phyloP scores from a whole-genome alignment of 352 stramenopile genomes.

The Pythium chondricola region DNA sequence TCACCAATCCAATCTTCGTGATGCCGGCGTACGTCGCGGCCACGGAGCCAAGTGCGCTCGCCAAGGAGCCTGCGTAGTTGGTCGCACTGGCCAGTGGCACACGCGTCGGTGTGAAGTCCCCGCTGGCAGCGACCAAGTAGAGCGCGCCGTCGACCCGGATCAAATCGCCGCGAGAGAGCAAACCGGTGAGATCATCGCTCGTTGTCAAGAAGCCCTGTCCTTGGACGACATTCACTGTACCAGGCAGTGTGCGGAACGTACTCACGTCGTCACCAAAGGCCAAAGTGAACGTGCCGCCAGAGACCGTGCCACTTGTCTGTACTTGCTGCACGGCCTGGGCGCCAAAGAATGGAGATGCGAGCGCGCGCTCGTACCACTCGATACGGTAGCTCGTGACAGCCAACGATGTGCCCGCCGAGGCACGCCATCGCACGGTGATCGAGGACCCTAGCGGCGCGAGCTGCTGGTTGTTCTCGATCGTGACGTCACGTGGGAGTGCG shows the following conservation, averaged over 20 bases:
- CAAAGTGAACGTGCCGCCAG: slow-evolving; percentile 53
- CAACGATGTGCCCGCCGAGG: slow-evolving; percentile 20
- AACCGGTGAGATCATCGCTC: slow-evolving; percentile 80
- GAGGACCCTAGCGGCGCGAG: slow-evolving; percentile 31
- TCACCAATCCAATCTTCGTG: slow-evolving; percentile 26
- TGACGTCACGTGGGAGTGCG: slow-evolving; percentile 22
- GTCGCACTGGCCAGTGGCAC: slow-evolving; percentile 44
- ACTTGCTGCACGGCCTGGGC: slow-evolving; percentile 44
- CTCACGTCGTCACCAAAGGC: slow-evolving; percentile 33
- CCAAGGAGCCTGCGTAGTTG: slow-evolving; percentile 18
- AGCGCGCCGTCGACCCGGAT: slow-evolving; percentile 63
- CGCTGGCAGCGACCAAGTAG: slow-evolving; percentile 71
- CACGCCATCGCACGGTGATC: slow-evolving; percentile 49
- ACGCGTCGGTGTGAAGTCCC: slow-evolving; percentile 65
- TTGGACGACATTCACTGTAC: slow-evolving; percentile 45
- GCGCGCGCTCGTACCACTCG: slow-evolving; percentile 67
- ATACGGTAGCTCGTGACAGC: slow-evolving; percentile 38
- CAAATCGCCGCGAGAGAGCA: slow-evolving; percentile 76
- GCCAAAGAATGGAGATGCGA: slow-evolving; percentile 53
- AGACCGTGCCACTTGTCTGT: slow-evolving; percentile 40
- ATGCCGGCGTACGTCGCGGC: slow-evolving; percentile 36
- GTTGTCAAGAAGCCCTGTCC: slow-evolving; percentile 68
- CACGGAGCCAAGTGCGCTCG: slow-evolving; percentile 20
- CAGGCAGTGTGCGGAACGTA: slow-evolving; percentile 37
- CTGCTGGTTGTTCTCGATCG: slow-evolving; percentile 27